Evolutionary conservation across 1,139 yeast species (phyloP), one percentile per base, ranked within the genome.

Genomic region (Sporopachydermia cereana): DNA sequence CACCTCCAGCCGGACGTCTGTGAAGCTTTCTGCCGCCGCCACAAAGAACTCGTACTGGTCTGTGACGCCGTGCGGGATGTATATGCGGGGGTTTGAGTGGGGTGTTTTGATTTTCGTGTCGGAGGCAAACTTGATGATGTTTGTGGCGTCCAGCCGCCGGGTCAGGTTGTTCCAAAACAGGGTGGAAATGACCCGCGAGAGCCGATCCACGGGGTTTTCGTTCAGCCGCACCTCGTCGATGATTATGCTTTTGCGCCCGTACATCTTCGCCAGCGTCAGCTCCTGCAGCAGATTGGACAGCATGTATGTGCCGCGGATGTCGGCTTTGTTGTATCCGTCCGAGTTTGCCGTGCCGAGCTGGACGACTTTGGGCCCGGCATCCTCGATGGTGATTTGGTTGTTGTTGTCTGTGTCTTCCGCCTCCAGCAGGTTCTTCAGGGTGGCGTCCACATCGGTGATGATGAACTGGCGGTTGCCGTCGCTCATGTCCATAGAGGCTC

Each of bases 291-390:
- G 64, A 60, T 89, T 89, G 1, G 95, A 83, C 45, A 89, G 68
- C 91, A 84, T 84, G 58, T 89, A 89, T 0, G 96, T 88, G 14
- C 97, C 97, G 51, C 95, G 68, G 45, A 89, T 72, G 46, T 81
- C 85, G 42, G 76, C 72, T 54, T 77, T 80, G 42, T 76, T 78
- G 61, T 65, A 84, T 1, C 96, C 96, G 53, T 80, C 76, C 2
- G 95, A 84, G 58, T 84, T 84, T 43, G 79, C 85, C 0, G 96
- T 85, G 3, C 95, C 95, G 39, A 88, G 68, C 52, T 78, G 72
- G 51, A 86, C 67, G 16, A 84, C 93, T 58, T 88, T 88, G n/a
- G 96, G 96, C 0, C 96, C 96, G 2, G 78, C 74, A 60, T 88
- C 96, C 57, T 88, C 96, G 45, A 88, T 82, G 14, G 96, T 88